phyloP scores from a whole-genome alignment of 768 basidiomycete species.

The Suillus lakei region DNA sequence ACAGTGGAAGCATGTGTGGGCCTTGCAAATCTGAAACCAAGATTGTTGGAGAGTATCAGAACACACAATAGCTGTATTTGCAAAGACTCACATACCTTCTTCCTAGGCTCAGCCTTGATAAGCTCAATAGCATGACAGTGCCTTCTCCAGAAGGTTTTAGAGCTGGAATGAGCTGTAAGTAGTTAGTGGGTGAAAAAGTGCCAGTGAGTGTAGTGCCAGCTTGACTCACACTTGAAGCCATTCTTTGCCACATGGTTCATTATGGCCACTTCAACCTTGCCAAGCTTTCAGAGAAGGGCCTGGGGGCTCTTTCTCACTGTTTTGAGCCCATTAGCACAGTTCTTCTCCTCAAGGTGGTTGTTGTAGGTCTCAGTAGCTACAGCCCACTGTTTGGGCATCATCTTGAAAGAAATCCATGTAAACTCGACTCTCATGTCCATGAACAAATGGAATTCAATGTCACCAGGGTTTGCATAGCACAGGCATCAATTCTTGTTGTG shows the following conservation, averaged over 20 bases:
- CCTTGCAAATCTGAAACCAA: background rate
- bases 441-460: conserved; percentile 23
- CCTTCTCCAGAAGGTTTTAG: conserved; percentile 14
- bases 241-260: conserved; percentile 10
- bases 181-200: background rate
- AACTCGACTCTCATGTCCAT: conserved; percentile 24
- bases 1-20: conserved; percentile 12
- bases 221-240: conserved; percentile 17
- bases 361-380: conserved; percentile 19
- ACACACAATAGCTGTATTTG: no score
- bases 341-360: conserved; percentile 4
- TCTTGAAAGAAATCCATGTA: conserved; percentile 22
- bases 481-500: conserved; percentile 9
- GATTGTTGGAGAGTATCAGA: no score
- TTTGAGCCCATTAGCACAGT: background rate
- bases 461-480: conserved; percentile 11
- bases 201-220: background rate
- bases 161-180: conserved; percentile 8
- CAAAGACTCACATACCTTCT: background rate
- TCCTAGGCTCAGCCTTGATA: conserved; percentile 1
- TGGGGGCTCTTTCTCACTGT: conserved; percentile 14
- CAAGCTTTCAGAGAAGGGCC: conserved; percentile 15
- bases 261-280: conserved; percentile 15
- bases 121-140: conserved; percentile 13
- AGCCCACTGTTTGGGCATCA: conserved; percentile 22